These are phyloP conservation scores for Hygrocybe punicea DNA, from an alignment of 768 basidiomycete genomes.

Conservation along the genomic window DNA sequence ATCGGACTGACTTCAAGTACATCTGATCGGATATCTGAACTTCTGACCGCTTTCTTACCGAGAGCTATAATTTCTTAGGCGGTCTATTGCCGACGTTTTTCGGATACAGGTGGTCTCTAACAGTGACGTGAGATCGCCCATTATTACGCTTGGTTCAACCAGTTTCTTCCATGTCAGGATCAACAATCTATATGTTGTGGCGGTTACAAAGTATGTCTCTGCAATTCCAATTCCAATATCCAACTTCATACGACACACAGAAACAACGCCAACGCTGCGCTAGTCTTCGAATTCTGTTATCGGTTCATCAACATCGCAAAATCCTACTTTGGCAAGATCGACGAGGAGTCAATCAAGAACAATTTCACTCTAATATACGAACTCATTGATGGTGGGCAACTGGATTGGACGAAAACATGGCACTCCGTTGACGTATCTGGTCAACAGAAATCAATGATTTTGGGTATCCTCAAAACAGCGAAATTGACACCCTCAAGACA, in stretches of 20 bases:
- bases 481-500: constrained; percentile 94
- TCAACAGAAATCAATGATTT: constrained; percentile 91
- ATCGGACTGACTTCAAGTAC: constrained; percentile 96
- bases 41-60: constrained; percentile 6
- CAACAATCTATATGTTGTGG: constrained; percentile 93
- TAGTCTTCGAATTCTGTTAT: constrained; percentile 98
- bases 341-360: constrained; percentile 97
- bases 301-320: constrained; percentile 92
- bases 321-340: constrained; percentile 96
- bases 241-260: constrained; percentile 37
- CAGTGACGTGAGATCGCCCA: constrained; percentile 93
- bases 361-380: constrained; percentile 99
- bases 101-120: constrained; percentile 98
- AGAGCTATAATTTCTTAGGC: constrained; percentile 45
- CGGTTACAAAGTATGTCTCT: constrained; percentile 81
- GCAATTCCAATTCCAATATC: neutral
- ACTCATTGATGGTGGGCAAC: constrained; percentile 81
- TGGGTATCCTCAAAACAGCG: constrained; percentile 98
- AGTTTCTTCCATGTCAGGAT: constrained; percentile 98
- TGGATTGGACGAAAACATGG: neutral
- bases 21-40: constrained; percentile 19
- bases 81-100: constrained; percentile 96
- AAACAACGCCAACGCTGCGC: constrained; percentile 94
- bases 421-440: neutral
- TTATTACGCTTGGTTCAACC: constrained; percentile 95